These are phyloP conservation scores for Plasmodium vivax DNA, from an alignment of 169 alveolate genomes.

Conservation along the genomic window DNA sequence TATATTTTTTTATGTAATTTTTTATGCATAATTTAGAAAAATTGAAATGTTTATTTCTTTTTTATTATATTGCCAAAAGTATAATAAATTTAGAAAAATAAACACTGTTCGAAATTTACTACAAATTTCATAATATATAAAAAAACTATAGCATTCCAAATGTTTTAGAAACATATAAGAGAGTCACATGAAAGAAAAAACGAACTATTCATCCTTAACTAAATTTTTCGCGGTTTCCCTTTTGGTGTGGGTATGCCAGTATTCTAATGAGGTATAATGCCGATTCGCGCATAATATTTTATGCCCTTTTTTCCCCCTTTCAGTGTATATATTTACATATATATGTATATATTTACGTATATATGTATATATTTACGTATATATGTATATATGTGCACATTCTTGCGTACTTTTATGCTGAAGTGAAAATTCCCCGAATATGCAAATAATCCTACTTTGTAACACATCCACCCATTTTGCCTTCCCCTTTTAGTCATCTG, in stretches of 20 bases:
- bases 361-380: too few relatives aligned
- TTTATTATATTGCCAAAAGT: not conserved
- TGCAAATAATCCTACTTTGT: not conserved
- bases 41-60: not conserved
- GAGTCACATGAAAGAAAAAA: not conserved
- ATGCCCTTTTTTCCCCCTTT: not conserved
- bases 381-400: too few relatives aligned
- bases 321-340: not conserved
- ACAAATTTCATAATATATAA: not conserved
- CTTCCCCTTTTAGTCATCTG: not conserved
- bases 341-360: too few relatives aligned
- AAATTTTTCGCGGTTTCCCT: not conserved
- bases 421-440: not conserved
- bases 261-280: not conserved
- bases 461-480: not conserved
- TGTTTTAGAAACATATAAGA: not conserved
- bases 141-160: not conserved
- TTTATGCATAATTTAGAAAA: not conserved
- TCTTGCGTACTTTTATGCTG: not conserved
- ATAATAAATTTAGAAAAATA: not conserved
- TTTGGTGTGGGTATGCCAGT: conserved; percentile 1
- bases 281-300: not conserved
- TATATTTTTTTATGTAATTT: not conserved
- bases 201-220: not conserved
- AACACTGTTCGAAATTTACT: not conserved